Evolutionary conservation across 139 green algal species (phyloP).

Genomic region (Asterochloris erici): DNA sequence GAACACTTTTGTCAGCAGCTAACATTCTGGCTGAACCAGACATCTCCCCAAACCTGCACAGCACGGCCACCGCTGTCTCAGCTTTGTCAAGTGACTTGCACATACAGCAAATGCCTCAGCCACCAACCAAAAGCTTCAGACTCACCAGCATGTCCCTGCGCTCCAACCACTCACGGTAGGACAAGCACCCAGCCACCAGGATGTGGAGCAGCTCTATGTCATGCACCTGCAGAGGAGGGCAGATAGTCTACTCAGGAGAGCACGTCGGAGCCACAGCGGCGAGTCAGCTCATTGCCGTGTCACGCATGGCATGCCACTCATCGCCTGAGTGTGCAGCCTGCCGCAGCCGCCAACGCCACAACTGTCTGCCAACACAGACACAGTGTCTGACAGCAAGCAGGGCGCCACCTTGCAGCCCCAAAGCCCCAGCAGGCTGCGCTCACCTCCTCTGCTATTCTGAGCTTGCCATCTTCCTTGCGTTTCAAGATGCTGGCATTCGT

Average conservation of each 20-base stretch:
- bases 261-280: background rate
- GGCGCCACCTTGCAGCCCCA: background rate
- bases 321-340: background rate
- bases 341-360: too few species aligned
- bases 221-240: background rate
- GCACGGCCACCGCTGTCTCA: too few species aligned
- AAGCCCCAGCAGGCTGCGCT: background rate
- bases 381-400: background rate
- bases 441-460: background rate
- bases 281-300: background rate
- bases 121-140: too few species aligned
- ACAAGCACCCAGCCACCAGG: slow-evolving; percentile 13
- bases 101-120: too few species aligned
- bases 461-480: background rate
- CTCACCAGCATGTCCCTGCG: slow-evolving; percentile 17
- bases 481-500: slow-evolving; percentile 3
- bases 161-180: slow-evolving; percentile 8
- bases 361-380: background rate
- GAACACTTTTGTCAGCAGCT: too few species aligned
- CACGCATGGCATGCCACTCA: background rate
- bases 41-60: too few species aligned
- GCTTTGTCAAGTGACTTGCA: too few species aligned
- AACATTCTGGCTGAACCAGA: too few species aligned
- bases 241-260: background rate
- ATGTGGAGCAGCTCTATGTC: slow-evolving; percentile 9